Conservation (phyloP, 2,329 filamentous ascomycete species). For the Chaetomium globosum region DNA sequence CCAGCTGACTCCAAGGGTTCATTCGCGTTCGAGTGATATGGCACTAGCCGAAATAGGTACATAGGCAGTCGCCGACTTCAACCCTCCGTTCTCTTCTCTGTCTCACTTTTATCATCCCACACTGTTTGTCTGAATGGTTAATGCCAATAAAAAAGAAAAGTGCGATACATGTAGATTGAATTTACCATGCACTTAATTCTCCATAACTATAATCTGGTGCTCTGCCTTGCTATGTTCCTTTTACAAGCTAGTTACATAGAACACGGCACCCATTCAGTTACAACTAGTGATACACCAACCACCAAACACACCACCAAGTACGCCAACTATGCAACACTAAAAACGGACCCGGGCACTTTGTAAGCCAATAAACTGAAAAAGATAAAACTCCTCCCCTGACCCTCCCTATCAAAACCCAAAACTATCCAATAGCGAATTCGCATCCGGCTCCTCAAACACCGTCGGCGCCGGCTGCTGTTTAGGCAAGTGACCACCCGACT, state of each 20-base stretch:
- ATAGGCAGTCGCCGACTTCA: background rate
- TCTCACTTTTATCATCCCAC: no score
- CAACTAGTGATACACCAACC: background rate
- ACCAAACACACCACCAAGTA: background rate
- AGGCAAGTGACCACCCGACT: constrained; percentile 42
- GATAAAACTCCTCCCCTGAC: background rate
- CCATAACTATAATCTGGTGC: background rate
- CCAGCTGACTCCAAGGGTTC: no score
- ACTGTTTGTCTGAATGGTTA: no score
- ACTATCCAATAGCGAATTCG: constrained; percentile 82
- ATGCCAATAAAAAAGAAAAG: background rate
- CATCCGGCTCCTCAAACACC: constrained; percentile 89
- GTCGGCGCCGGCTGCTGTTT: constrained; percentile 64
- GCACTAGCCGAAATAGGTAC: background rate
- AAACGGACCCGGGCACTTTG: background rate
- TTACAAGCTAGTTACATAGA: background rate
- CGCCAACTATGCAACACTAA: constrained; percentile 16
- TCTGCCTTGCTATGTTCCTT: background rate
- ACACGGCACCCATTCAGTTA: background rate
- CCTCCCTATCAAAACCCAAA: constrained; percentile 73
- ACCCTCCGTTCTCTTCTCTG: no score
- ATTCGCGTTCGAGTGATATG: no score
- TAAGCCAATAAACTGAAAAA: background rate
- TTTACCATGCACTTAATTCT: background rate
- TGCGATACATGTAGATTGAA: background rate